Evolutionary conservation across 345 rosid species (phyloP), one percentile per base, ranked within the genome.

Genomic region (Brassica juncea): DNA sequence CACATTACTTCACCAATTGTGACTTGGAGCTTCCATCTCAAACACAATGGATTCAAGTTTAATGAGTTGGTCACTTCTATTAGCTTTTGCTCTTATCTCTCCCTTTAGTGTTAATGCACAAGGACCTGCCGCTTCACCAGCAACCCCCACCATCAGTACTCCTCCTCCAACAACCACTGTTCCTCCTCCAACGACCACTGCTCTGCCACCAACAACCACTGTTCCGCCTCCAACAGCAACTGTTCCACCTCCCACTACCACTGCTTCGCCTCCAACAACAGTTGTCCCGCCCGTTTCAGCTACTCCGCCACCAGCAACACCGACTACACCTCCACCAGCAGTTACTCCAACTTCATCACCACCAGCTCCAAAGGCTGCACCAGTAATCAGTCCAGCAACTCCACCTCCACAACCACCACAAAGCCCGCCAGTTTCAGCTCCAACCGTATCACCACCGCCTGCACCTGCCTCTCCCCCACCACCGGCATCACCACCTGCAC

Each of bases 121-220:
- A 84, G 77, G 86, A 77, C 98, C 97, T 8, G 88, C 90, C 6
- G 84, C 90, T 66, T 86, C 93, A 16, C 98, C 98, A 3, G 80
- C 87, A 60, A 84, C 90, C 35, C 91, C 84, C 55, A 85, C 90
- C 73, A 72, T 73, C 23, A 52, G 75, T 60, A 55, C 84, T 49
- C 81, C 85, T 0, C 85, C 91, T 11, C 71, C 80, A 66, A 80
- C 82, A 4, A 55, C 82, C 6, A 4, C 71, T 4, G 81, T 74
- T 71, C 66, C 69, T 0, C 82, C 85, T 8, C 60, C 84, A 27
- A 47, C 85, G 4, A 65, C 83, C 2, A 27, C 80, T 1, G 77
- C 81, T 58, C 81, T 89, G 0, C 72, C 85, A 28, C 81, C 81
- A 23, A 71, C 78, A 11, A 84, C 89, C 31, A 39, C 81, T 5